These are phyloP conservation scores for Cytospora paraplurivora DNA, from an alignment of 2,329 filamentous ascomycete genomes.

Conservation along the genomic window DNA sequence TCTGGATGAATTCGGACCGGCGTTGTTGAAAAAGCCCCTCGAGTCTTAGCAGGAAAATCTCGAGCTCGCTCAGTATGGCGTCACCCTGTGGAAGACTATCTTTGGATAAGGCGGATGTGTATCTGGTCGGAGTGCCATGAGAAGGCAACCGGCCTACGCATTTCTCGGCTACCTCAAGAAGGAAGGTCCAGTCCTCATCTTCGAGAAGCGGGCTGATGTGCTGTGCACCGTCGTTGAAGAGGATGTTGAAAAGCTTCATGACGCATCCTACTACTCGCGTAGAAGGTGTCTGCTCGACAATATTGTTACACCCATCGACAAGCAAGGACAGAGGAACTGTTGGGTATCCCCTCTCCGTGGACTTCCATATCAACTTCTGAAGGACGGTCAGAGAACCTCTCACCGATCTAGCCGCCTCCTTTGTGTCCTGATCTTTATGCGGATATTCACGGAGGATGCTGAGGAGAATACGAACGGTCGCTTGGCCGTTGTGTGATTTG, in stretches of 20 bases:
- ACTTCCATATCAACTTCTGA: constrained; percentile 63
- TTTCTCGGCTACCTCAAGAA: constrained; percentile 60
- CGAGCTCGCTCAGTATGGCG: constrained; percentile 47
- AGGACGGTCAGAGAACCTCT: constrained; percentile 65
- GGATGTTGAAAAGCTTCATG: constrained; percentile 55
- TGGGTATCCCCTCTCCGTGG: constrained; percentile 61
- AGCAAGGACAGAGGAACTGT: constrained; percentile 60
- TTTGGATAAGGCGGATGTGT: constrained; percentile 29
- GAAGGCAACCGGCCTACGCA: constrained; percentile 43
- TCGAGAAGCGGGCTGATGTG: constrained; percentile 58
- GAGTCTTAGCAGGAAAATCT: constrained; percentile 49
- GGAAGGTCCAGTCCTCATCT: constrained; percentile 66
- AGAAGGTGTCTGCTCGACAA: constrained; percentile 48
- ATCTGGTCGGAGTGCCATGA: constrained; percentile 1
- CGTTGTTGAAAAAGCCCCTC: constrained; percentile 52
- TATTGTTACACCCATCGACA: constrained; percentile 57
- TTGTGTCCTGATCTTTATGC: constrained; percentile 48
- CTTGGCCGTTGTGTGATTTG: constrained; percentile 72
- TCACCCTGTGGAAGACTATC: constrained; percentile 40
- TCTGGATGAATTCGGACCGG: constrained; percentile 60
- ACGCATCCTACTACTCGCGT: constrained; percentile 48
- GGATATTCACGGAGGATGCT: constrained; percentile 59
- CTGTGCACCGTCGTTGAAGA: constrained; percentile 56
- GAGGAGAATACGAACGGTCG: constrained; percentile 66
- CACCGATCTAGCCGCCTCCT: constrained; percentile 57